Evolutionary conservation across 2,329 filamentous ascomycete species (phyloP), one percentile per base, ranked within the genome.

Genomic region (Pleoardoris graminearum): DNA sequence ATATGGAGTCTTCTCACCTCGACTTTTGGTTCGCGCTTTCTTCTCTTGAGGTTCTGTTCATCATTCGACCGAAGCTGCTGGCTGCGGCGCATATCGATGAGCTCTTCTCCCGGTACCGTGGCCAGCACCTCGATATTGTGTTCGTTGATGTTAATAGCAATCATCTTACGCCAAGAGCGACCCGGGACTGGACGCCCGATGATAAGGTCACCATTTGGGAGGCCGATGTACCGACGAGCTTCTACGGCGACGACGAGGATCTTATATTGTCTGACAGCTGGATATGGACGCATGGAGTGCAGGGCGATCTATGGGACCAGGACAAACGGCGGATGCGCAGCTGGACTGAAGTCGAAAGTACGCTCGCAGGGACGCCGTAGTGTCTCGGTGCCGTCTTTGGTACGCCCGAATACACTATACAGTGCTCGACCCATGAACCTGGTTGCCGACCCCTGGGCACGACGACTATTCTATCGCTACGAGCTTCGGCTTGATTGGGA

Each of bases 221-320:
- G 44, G 52, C 55, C 5, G 65, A 70, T 47, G 63, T 69, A 3
- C 63, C 67, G 6, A 64, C 50, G 7, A 62, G 59, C 35, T 70
- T 65, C 42, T 68, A 69, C 36, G 63, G 66, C 5, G 66, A 69
- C 36, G 65, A 67, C 0, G 59, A 65, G 22, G 58, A 65, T 7
- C 25, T 64, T 7, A 37, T 61, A 0, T 42, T 69, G 8, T 65
- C 65, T 33, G 61, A 67, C 21, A 39, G 43, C 12, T 69, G 60
- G 61, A 62, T 69, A 1, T 68, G 67, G 67, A 48, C 38, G 4
- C 53, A 62, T 38, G 67, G 56, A 4, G 57, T 67, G 7, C 19
- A 49, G 8, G 67, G 63, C 1, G 60, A 60, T 8, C 48, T 69
- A 8, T 69, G 62, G 59, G 47, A n/a, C 17, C 23, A 49, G 8